Evolutionary conservation across 2,329 filamentous ascomycete species (phyloP), one percentile per base, ranked within the genome.

Genomic region (Calonectria naviculata): DNA sequence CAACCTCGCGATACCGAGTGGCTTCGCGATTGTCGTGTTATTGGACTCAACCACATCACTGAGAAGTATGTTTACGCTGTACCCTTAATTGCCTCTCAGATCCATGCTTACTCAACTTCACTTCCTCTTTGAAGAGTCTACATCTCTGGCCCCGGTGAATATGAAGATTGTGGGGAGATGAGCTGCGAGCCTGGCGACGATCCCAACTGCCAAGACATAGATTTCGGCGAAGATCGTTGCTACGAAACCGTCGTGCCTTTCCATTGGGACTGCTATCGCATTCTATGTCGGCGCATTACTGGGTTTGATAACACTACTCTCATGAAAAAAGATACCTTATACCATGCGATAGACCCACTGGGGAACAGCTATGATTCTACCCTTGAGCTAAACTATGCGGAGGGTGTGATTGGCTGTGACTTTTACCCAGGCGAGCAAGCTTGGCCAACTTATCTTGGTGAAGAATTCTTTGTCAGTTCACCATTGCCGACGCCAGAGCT

Each of bases 211-310:
- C 26, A 29, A 3, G 49, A 36, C 9, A 7, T 29, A 7, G n/a
- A 42, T 21, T 47, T 46, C 19, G 4, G 5, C 8, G 49, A 58
- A 31, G n/a, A 34, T 6, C n/a, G 29, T 4, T 41, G 54, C 21
- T 31, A 46, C 26, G 44, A 67, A 15, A 52, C 28, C 21, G 17
- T 61, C 26, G n/a, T 61, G 19, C 65, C 65, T 26, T 67, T 67
- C 34, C 65, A 67, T 42, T 67, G 65, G 65, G 29, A 46, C n/a
- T 67, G 65, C 21, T 61, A 46, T 41, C 17, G 58, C 12, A 41
- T 67, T 9, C 24, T 67, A 8, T 28, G 28, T 17, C n/a, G 24
- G 10, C 38, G 28, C 17, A 36, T 67, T 31, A 52, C 29, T 19
- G 49, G 31, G 5, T 6, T 26, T 6, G n/a, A 28, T 15, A 17